Conservation (phyloP, 2,329 filamentous ascomycete species). For the Alternaria sp. region DNA sequence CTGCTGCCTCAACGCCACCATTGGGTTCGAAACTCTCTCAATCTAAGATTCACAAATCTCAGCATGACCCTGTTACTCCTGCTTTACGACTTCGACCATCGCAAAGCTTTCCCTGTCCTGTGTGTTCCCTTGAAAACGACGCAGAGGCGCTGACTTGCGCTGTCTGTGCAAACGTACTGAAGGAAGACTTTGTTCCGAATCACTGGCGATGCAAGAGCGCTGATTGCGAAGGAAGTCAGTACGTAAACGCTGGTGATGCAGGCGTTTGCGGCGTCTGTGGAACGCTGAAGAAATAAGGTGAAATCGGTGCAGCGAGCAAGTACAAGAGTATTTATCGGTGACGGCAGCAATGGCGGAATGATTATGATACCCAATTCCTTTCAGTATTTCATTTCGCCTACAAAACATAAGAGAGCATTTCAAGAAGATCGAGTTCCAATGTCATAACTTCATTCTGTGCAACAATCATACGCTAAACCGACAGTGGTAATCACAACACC, state of each 20-base stretch:
- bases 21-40: not conserved
- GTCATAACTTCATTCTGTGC: constrained; percentile 18
- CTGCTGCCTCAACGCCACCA: not conserved
- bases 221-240: constrained; percentile 65
- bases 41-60: not conserved
- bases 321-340: not conserved
- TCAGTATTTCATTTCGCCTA: not conserved
- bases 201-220: constrained; percentile 71
- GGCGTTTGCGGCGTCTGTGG: constrained; percentile 77
- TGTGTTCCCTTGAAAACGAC: constrained; percentile 75
- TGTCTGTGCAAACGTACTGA: constrained; percentile 76
- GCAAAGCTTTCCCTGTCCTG: constrained; percentile 56
- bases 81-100: not conserved
- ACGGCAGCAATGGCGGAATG: not conserved
- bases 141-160: constrained; percentile 66
- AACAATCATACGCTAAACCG: constrained; percentile 1
- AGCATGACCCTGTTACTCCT: not conserved
- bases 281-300: constrained; percentile 5
- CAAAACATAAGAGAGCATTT: not conserved
- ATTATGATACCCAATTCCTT: not conserved
- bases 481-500: constrained; percentile 2
- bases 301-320: not conserved
- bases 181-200: constrained; percentile 60
- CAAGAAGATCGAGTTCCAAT: not conserved
- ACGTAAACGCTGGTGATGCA: constrained; percentile 74